Conservation (phyloP, 2,329 filamentous ascomycete species). For the Monilinia vaccinii-corymbosi region DNA sequence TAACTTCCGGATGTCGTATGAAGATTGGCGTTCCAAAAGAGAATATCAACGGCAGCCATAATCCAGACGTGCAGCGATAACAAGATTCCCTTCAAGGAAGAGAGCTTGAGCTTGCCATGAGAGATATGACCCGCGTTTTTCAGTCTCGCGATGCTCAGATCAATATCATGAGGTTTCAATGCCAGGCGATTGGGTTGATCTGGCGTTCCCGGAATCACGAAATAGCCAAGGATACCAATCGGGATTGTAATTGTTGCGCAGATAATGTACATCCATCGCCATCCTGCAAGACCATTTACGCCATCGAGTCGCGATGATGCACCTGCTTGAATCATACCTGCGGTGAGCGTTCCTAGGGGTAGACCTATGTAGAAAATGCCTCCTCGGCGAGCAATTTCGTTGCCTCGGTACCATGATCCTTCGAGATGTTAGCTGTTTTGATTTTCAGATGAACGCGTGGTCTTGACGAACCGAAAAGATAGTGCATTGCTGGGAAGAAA, state of each 20-base stretch:
- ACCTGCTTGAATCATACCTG: constrained; percentile 21
- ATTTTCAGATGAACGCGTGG: not conserved
- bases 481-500: constrained; percentile 31
- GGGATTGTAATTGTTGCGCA: constrained; percentile 46
- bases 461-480: constrained; percentile 26
- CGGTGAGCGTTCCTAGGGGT: constrained; percentile 22
- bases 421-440: not conserved
- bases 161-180: constrained; percentile 1
- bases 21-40: not conserved
- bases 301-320: constrained; percentile 18
- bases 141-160: not conserved
- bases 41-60: not conserved
- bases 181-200: constrained; percentile 41
- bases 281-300: constrained; percentile 25
- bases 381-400: constrained; percentile 24
- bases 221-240: constrained; percentile 40
- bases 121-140: not conserved
- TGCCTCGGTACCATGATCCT: constrained; percentile 29
- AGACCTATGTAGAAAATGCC: constrained; percentile 23
- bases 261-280: constrained; percentile 46
- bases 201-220: constrained; percentile 43
- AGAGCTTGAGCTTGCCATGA: not conserved
- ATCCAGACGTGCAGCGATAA: not conserved
- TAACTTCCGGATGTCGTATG: not conserved
- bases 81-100: not conserved